Evolutionary conservation across 192 early-diverging fungal genomes (phyloP).

Genomic region (Umbelopsis isabellina): DNA sequence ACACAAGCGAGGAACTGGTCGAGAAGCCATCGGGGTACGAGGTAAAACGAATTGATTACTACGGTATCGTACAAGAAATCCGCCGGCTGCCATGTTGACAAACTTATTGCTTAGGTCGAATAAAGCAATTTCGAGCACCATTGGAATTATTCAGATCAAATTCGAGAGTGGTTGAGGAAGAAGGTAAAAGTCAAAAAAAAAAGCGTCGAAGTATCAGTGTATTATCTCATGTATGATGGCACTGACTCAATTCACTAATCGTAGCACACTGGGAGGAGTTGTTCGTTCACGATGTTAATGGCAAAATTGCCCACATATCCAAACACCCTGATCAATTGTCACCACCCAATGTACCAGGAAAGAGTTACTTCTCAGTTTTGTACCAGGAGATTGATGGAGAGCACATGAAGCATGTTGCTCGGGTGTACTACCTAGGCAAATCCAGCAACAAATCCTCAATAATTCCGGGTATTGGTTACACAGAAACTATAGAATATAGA

Average conservation of each 20-base stretch:
- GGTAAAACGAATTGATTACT: slow-evolving; percentile 1
- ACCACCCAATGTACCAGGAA: not conserved
- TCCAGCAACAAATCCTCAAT: not conserved
- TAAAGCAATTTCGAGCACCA: slow-evolving; percentile 17
- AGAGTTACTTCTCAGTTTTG: slow-evolving; percentile 26
- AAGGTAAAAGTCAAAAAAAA: not conserved
- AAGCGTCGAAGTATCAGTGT: not conserved
- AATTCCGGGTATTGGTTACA: no score
- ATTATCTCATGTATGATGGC: not conserved
- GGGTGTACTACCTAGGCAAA: slow-evolving; percentile 26
- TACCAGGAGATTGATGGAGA: slow-evolving; percentile 38
- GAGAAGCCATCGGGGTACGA: slow-evolving; percentile 12
- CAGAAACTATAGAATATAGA: not conserved
- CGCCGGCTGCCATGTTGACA: no score
- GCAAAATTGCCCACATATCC: slow-evolving; percentile 30
- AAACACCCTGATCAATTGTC: not conserved
- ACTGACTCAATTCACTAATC: not conserved
- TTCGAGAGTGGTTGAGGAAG: not conserved
- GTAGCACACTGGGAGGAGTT: slow-evolving; percentile 19
- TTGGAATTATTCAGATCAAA: not conserved
- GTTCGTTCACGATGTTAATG: slow-evolving; percentile 27
- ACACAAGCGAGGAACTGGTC: slow-evolving; percentile 15
- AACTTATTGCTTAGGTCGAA: not conserved
- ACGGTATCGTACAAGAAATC: no score
- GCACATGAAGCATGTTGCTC: slow-evolving; percentile 21